These are phyloP conservation scores for Claviceps cyperi DNA, from an alignment of 2,329 filamentous ascomycete species.

Conservation along the genomic window DNA sequence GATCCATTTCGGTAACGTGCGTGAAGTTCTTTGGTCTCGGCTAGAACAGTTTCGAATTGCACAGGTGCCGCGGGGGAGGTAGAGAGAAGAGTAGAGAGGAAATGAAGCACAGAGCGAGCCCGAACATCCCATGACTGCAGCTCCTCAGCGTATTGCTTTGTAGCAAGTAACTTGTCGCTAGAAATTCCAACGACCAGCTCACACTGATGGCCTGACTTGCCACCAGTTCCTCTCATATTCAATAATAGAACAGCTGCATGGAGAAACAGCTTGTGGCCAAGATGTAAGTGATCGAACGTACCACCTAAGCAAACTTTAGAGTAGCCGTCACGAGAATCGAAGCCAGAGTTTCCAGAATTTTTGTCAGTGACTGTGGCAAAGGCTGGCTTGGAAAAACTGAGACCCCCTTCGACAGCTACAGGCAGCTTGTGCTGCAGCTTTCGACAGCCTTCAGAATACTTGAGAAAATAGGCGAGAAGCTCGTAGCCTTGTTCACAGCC, in stretches of 20 bases:
- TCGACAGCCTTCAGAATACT: conserved; percentile 31
- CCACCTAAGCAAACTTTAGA: conserved; percentile 62
- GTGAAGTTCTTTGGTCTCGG: conserved; percentile 14
- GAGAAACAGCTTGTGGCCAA: conserved; percentile 89
- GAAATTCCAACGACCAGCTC: conserved; percentile 75
- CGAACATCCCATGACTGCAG: conserved; percentile 70
- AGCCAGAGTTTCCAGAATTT: not conserved
- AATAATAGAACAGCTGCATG: conserved; percentile 65
- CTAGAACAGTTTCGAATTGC: conserved; percentile 3
- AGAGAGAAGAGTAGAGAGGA: conserved; percentile 51
- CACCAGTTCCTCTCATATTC: not conserved
- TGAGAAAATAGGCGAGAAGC: conserved; percentile 36
- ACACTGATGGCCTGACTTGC: conserved; percentile 20
- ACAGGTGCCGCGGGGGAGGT: conserved; percentile 16
- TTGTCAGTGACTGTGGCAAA: not conserved
- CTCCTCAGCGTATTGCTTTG: conserved; percentile 74
- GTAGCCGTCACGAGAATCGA: conserved; percentile 11
- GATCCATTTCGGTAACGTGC: conserved; percentile 43
- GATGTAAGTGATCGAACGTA: conserved; percentile 92
- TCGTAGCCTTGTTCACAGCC: conserved; percentile 49
- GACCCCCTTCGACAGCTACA: conserved; percentile 35
- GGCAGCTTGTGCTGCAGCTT: conserved; percentile 35
- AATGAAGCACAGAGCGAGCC: conserved; percentile 53
- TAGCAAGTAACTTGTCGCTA: conserved; percentile 69
- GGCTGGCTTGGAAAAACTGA: conserved; percentile 23